These are phyloP conservation scores for Fusarium chaquense DNA, from an alignment of 2,329 filamentous ascomycete species.

Conservation along the genomic window DNA sequence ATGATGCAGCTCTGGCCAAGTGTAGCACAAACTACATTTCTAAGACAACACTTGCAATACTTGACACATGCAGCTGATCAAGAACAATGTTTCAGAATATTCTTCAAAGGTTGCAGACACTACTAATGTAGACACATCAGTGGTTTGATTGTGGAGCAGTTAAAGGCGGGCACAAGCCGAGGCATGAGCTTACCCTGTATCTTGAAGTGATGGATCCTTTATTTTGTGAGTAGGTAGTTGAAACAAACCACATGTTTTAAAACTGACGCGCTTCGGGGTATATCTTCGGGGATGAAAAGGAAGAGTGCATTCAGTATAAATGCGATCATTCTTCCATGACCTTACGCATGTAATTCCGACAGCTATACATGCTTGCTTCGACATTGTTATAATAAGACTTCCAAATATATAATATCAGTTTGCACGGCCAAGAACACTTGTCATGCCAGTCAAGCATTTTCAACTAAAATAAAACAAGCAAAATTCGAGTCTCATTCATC, in stretches of 20 bases:
- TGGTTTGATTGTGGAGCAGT: conserved; percentile 3
- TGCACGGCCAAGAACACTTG: not conserved
- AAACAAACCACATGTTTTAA: not conserved
- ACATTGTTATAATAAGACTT: not conserved
- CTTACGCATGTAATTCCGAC: not conserved
- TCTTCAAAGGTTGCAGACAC: not conserved
- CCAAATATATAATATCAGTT: not conserved
- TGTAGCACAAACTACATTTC: not conserved
- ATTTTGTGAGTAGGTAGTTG: not conserved
- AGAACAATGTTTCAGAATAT: not conserved
- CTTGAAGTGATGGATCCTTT: too few species aligned
- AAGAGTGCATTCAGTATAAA: not conserved
- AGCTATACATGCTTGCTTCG: not conserved
- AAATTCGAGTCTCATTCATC: too few species aligned
- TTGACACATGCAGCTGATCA: conserved; percentile 9
- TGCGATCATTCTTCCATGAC: not conserved
- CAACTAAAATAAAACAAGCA: not conserved
- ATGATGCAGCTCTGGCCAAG: not conserved
- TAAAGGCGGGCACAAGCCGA: not conserved
- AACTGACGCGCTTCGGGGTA: not conserved
- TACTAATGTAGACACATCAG: not conserved
- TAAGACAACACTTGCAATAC: not conserved
- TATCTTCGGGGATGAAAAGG: too few species aligned
- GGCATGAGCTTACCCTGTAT: conserved; percentile 26
- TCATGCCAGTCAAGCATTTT: not conserved